Evolutionary conservation across 1,284 basidiomycete genomes (phyloP).

Genomic region (Pyrrhoderma lamaoense): DNA sequence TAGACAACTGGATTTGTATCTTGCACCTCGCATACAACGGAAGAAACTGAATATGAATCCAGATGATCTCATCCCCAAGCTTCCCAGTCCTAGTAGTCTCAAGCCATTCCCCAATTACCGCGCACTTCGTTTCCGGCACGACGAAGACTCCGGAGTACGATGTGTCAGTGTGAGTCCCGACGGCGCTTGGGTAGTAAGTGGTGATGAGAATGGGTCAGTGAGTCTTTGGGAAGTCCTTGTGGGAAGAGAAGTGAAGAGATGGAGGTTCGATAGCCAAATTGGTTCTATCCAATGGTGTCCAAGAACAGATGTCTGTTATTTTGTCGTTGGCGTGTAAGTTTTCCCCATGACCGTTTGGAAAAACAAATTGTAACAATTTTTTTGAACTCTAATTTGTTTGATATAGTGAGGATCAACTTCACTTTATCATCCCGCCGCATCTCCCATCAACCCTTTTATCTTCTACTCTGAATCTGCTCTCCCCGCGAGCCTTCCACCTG

Average conservation of each 20-base stretch:
- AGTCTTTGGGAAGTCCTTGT: slow-evolving; percentile 93
- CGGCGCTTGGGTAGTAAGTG: slow-evolving; percentile 88
- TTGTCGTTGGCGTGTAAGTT: slow-evolving; percentile 76
- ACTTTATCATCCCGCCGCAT: slow-evolving; percentile 79
- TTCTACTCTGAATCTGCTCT: slow-evolving; percentile 59
- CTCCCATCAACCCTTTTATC: slow-evolving; percentile 51
- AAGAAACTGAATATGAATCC: slow-evolving; percentile 89
- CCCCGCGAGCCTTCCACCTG: slow-evolving; percentile 54
- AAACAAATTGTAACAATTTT: background rate
- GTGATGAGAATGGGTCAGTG: slow-evolving; percentile 85
- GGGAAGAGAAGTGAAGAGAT: slow-evolving; percentile 84
- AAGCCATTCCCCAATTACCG: slow-evolving; percentile 91
- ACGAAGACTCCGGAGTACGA: slow-evolving; percentile 60
- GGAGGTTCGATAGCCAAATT: slow-evolving; percentile 78
- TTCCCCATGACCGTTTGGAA: background rate
- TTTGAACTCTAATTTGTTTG: slow-evolving; percentile 14
- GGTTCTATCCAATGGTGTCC: slow-evolving; percentile 94
- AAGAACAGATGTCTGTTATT: slow-evolving; percentile 73
- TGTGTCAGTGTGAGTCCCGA: slow-evolving; percentile 80
- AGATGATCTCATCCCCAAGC: slow-evolving; percentile 85
- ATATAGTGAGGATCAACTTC: slow-evolving; percentile 69
- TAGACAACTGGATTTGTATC: slow-evolving; percentile 93
- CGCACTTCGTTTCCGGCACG: slow-evolving; percentile 68
- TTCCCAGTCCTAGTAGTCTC: slow-evolving; percentile 90
- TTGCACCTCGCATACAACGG: slow-evolving; percentile 88